Conservation (phyloP, 192 early-diverging fungal genomes). For the Coemansia sp. region DNA sequence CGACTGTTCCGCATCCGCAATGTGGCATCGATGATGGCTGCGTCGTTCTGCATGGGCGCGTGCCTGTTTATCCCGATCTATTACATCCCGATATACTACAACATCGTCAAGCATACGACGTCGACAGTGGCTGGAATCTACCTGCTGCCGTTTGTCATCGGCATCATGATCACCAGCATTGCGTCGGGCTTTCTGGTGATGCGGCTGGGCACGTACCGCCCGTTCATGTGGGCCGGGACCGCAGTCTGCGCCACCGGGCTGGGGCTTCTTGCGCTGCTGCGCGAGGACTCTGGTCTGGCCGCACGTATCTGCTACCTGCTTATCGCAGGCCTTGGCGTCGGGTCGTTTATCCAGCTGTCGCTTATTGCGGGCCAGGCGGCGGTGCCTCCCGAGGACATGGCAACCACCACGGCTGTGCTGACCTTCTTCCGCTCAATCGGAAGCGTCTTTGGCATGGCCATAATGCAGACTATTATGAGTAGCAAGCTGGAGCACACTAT, state of each 20-base stretch:
- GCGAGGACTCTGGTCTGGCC: conserved; percentile 50
- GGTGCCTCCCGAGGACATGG: conserved; percentile 62
- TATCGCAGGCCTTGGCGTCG: conserved; percentile 74
- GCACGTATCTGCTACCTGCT: conserved; percentile 66
- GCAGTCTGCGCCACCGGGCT: conserved; percentile 64
- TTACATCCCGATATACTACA: conserved; percentile 67
- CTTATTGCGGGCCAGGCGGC: conserved; percentile 70
- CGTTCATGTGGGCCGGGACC: conserved; percentile 73
- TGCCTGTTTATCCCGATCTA: conserved; percentile 65
- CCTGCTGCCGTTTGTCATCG: conserved; percentile 60
- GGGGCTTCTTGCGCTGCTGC: conserved; percentile 62
- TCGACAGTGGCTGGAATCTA: conserved; percentile 63
- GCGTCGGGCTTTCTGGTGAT: conserved; percentile 66
- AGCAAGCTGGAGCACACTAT: conserved; percentile 24
- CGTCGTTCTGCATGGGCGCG: conserved; percentile 61
- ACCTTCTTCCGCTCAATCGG: conserved; percentile 71
- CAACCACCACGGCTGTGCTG: conserved; percentile 64
- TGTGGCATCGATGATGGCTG: conserved; percentile 58
- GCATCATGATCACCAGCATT: conserved; percentile 63
- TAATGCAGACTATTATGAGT: conserved; percentile 62
- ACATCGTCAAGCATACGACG: conserved; percentile 58
- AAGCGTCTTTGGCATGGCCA: conserved; percentile 63
- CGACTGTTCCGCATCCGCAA: conserved; percentile 59
- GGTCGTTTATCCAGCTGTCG: conserved; percentile 72
- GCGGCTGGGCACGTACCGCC: conserved; percentile 59